Conservation (phyloP, 192 early-diverging fungal genomes). For the Dimargaris verticillata region DNA sequence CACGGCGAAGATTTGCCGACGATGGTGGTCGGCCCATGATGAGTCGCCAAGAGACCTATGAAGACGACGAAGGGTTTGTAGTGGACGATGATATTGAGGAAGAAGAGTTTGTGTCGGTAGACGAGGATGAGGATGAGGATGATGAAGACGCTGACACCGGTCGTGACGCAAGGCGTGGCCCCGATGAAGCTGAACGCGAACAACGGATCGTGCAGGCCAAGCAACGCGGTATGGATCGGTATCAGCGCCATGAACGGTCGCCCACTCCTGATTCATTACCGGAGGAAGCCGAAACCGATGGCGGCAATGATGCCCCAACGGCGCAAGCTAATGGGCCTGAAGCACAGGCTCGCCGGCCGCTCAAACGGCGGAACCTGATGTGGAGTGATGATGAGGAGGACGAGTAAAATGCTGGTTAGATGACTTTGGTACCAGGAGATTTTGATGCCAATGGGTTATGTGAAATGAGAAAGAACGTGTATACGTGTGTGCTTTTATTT, state of each 20-base stretch:
- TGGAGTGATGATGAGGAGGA: constrained; percentile 10
- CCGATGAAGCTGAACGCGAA: constrained; percentile 6
- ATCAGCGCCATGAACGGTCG: constrained; percentile 1
- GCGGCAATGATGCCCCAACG: too few relatives aligned
- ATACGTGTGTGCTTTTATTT: too few relatives aligned
- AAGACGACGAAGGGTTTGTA: constrained; percentile 34
- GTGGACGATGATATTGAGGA: constrained; percentile 35
- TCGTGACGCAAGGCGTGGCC: too few relatives aligned
- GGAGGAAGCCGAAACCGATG: too few relatives aligned
- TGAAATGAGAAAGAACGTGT: too few relatives aligned
- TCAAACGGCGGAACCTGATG: constrained; percentile 5
- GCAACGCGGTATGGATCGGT: constrained; percentile 4
- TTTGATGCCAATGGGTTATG: too few relatives aligned
- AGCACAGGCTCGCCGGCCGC: not conserved
- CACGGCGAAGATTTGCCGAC: not conserved
- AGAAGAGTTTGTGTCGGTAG: constrained; percentile 21
- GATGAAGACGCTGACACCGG: constrained; percentile 9
- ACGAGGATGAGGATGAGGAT: constrained; percentile 15
- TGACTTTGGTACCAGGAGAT: not conserved
- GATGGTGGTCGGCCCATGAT: not conserved
- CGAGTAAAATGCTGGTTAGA: constrained; percentile 5
- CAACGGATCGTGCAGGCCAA: constrained; percentile 7
- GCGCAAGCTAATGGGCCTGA: too few relatives aligned
- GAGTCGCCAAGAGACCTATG: constrained; percentile 10
- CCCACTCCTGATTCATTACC: not conserved